Evolutionary conservation across 345 rosid genomes (phyloP), one percentile per base, ranked within the genome.

Genomic region (Salix caprea): DNA sequence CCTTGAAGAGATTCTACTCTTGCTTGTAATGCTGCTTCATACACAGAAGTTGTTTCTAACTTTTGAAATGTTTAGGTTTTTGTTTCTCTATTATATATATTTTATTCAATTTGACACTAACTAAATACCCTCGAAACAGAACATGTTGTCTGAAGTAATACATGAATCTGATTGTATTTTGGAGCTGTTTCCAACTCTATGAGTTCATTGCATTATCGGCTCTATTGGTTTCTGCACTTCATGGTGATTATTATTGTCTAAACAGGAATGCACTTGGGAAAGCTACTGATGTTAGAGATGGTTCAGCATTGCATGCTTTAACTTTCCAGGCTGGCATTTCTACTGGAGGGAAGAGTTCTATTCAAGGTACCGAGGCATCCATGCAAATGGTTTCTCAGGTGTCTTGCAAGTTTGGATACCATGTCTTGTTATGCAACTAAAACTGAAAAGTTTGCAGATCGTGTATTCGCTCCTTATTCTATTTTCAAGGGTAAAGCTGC

Each of bases 401-500:
- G 46, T 72, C 67, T 40, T n/a, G 12, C 14, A 13, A 56, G 2
- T 18, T 37, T 34, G 5, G 15, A 11, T 74, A 40, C 13, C 19
- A 19, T 61, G 34, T 64, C 66, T 65, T 37, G 44, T 46, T 69
- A 52, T 76, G 39, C 14, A 60, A 62, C 74, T 77, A 58, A 77
- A 76, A 73, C 50, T 75, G 77, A 83, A 52, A 85, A 69, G 34
- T 79, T 76, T 68, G 74, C 76, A 60, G 87, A 81, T 81, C 85
- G 93, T n/a, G 75, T 91, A 60, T 90, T 82, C 77, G 97, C 98
- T 64, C 90, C 94, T 4, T 93, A 87, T 80, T 74, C 91, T 66
- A 64, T 93, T 42, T 93, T 80, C 89, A 96, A 96, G 85, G 99
- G 98, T 19, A 93, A 89, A 84, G 96, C 97, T 83, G 93, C 97